Percentiles rank a stretch among this genome's conserved stretches.
Evolutionary conservation across 1,139 yeast species (phyloP).

Genomic region (Blastobotrys petasosporus): DNA sequence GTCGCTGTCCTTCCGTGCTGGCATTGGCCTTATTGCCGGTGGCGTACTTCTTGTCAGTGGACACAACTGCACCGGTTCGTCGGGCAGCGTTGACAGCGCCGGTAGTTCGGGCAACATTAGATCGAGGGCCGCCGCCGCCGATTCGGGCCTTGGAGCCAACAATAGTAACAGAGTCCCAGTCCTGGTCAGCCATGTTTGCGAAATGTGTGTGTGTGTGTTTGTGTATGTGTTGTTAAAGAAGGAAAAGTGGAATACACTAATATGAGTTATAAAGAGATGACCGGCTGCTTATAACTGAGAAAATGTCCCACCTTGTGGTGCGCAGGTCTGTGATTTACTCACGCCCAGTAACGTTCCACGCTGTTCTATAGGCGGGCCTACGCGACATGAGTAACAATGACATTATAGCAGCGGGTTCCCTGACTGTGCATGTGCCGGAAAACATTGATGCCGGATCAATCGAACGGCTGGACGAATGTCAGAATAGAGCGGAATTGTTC

Average conservation of each 20-base stretch:
- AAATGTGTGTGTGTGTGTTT: neutral
- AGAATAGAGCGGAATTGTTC: slow-evolving; percentile 14
- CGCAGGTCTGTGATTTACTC: slow-evolving; percentile 3
- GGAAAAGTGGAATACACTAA: neutral
- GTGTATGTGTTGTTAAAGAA: neutral
- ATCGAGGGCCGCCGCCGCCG: slow-evolving; percentile 86
- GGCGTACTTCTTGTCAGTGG: slow-evolving; percentile 90
- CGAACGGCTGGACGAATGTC: neutral
- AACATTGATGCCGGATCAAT: neutral
- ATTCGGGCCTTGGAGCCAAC: slow-evolving; percentile 86
- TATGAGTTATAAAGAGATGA: neutral
- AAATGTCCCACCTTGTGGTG: too few relatives aligned
- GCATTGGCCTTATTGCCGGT: slow-evolving; percentile 54
- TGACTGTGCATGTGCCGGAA: slow-evolving; percentile 10
- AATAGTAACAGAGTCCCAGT: slow-evolving; percentile 86
- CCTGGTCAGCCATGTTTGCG: slow-evolving; percentile 35
- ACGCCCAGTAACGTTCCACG: slow-evolving; percentile 2
- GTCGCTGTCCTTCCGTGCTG: slow-evolving; percentile 88
- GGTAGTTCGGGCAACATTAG: slow-evolving; percentile 70
- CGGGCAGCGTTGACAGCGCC: slow-evolving; percentile 88
- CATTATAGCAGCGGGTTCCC: slow-evolving; percentile 5
- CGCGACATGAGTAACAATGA: slow-evolving; percentile 7
- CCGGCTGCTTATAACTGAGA: neutral
- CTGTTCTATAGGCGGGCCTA: slow-evolving; percentile 1
- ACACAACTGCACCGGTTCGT: slow-evolving; percentile 80